phyloP scores from a whole-genome alignment of 139 green algal species.

The Desmodesmus armatus region DNA sequence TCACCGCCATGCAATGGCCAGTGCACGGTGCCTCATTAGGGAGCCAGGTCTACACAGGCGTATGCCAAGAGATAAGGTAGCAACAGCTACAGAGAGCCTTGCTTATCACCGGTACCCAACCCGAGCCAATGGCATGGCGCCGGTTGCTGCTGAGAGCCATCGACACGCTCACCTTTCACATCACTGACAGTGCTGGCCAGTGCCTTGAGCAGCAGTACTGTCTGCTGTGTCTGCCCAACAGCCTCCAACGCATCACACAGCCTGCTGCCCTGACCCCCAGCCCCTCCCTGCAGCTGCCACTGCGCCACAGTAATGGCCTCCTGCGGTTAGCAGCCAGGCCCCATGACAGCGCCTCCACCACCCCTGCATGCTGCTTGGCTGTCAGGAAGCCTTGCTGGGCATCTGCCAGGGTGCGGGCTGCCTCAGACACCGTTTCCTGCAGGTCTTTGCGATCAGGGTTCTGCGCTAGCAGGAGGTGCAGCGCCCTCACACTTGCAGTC shows the following conservation, averaged over 20 bases:
- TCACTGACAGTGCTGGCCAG: background rate
- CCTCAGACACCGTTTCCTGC: constrained; percentile 26
- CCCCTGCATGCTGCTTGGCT: constrained; percentile 20
- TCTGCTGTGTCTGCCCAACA: constrained; percentile 1
- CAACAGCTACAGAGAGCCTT: too few species aligned
- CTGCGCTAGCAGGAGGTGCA: background rate
- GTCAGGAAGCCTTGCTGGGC: constrained; percentile 1
- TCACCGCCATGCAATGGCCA: too few species aligned
- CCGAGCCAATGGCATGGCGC: too few species aligned
- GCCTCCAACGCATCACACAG: background rate
- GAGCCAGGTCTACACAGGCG: too few species aligned
- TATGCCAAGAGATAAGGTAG: too few species aligned
- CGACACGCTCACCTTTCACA: background rate
- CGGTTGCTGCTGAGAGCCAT: too few species aligned
- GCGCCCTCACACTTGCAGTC: background rate
- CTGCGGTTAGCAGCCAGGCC: background rate
- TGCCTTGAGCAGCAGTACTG: constrained; percentile 18
- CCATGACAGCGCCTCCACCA: constrained; percentile 28
- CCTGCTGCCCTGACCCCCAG: background rate
- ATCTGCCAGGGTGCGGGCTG: constrained; percentile 12
- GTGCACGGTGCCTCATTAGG: too few species aligned
- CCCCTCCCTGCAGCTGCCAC: background rate
- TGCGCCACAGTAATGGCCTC: background rate
- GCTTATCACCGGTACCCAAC: too few species aligned
- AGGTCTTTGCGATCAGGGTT: constrained; percentile 8